Base-by-base conservation (phyloP, 2,329 filamentous ascomycete species). In the Ceratocystis alfenasii region DNA sequence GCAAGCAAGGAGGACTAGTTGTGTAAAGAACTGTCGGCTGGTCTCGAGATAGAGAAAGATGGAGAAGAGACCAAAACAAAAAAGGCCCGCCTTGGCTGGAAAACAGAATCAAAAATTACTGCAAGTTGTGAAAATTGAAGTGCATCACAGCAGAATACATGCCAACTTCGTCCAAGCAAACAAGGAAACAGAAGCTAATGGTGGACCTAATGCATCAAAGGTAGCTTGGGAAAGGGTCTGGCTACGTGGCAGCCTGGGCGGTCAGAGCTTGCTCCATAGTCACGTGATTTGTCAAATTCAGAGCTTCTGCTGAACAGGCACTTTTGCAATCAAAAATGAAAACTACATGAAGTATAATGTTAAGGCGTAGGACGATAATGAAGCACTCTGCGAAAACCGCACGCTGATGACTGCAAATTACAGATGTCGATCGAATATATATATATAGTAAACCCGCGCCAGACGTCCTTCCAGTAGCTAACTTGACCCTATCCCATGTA, bases 161-260 rank as follows among this genome's bases (percentile, higher is more conserved):
- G 46, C 10, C 36, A 41, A 4, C 36, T 41, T 53, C 48, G 48
- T 53, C 48, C 20, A 25, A 25, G 48, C 48, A 25, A 15, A 17
- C 25, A 48, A 28, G 41, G 22, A 48, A 4, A 20, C 22, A 41
- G 41, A n/a, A 30, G 60, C 36, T 46, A 48, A 50, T 7, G 48
- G 61, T 63, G 61, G 61, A 33, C 41, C 7, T n/a, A 7, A 8
- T 10, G 53, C 25, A 25, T 20, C 12, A 10, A 48, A 50, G 33
- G 50, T 45, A 63, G 53, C 53, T 59, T 59, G 53, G 53, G 28
- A 30, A 33, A 33, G 53, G 53, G 53, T 59, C 53, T 59, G 53
- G 53, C 53, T 59, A 59, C 53, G 53, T 59, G 53, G 53, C 53
- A 59, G 48, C 53, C 53, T 59, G 53, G 22, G 53, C 53, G 53